Percentiles rank a stretch among this genome's conserved stretches.
phyloP scores from a whole-genome alignment of 2,329 filamentous ascomycete genomes.

The Aspergillus calidoustus region DNA sequence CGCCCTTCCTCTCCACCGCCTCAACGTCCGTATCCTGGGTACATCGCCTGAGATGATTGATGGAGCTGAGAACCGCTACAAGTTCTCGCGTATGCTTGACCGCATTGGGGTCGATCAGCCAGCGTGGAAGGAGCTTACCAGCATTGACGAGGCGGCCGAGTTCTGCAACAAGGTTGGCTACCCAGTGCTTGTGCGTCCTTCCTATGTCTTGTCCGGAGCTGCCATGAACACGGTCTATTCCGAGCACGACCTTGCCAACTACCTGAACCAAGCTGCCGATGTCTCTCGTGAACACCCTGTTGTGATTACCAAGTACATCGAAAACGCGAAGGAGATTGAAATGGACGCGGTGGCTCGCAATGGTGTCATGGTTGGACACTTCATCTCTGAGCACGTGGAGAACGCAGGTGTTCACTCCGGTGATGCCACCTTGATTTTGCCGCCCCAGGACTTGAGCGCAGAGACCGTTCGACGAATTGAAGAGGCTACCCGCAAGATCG shows the following conservation, averaged over 20 bases:
- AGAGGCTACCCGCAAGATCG: constrained; percentile 95
- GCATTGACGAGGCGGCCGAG: constrained; percentile 82
- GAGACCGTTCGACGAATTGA: constrained; percentile 91
- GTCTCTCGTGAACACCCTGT: constrained; percentile 96
- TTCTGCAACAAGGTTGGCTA: constrained; percentile 92
- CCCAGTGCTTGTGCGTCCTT: constrained; percentile 91
- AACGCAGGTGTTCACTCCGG: constrained; percentile 98
- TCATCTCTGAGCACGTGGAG: constrained; percentile 98
- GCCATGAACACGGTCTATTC: constrained; percentile 99
- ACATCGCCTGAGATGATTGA: constrained; percentile 99
- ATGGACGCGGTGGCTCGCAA: constrained; percentile 97
- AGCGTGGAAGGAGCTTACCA: constrained; percentile 96
- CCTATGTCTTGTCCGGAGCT: constrained; percentile 94
- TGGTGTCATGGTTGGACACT: constrained; percentile 89
- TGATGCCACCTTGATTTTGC: constrained; percentile 92
- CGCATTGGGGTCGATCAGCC: constrained; percentile 94
- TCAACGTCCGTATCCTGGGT: constrained; percentile 89
- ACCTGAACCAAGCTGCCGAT: constrained; percentile 86
- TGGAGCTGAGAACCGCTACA: constrained; percentile 94
- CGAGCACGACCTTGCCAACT: constrained; percentile 85
- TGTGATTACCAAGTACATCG: constrained; percentile 99
- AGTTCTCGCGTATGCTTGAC: constrained; percentile 98
- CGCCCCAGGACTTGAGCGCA: constrained; percentile 86
- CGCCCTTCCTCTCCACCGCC: constrained; percentile 81
- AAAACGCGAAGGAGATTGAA: constrained; percentile 98